phyloP scores from a whole-genome alignment of 306 rosid species.

The Prunus mira region DNA sequence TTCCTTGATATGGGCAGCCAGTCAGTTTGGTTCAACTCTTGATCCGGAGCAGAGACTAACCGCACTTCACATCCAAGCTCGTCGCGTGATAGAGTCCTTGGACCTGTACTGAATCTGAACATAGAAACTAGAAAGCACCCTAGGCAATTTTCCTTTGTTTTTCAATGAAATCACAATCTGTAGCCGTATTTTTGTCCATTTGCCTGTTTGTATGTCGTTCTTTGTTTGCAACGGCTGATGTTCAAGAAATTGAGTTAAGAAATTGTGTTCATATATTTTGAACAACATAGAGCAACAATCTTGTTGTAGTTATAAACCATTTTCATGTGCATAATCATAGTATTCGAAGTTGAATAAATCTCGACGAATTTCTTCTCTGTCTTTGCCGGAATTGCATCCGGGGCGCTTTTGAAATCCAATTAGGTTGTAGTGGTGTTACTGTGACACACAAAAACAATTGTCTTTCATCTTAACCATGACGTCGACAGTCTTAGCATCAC shows the following conservation, averaged over 20 bases:
- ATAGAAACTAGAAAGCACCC: not conserved
- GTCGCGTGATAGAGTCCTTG: conserved; percentile 84
- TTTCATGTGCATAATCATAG: not conserved
- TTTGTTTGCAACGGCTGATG: not conserved
- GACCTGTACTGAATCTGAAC: conserved; percentile 54
- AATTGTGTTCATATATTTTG: too few relatives aligned
- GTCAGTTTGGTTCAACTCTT: conserved; percentile 88
- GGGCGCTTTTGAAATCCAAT: too few relatives aligned
- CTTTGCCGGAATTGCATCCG: too few relatives aligned
- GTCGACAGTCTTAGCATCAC: not conserved
- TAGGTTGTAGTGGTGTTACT: too few relatives aligned
- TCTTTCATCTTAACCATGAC: too few relatives aligned
- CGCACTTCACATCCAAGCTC: conserved; percentile 85
- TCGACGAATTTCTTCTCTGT: not conserved
- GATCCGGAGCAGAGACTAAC: conserved; percentile 82
- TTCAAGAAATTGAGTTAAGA: not conserved
- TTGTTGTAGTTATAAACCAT: too few relatives aligned
- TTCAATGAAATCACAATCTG: not conserved
- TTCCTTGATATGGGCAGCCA: conserved; percentile 97
- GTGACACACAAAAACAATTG: too few relatives aligned
- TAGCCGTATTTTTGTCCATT: not conserved
- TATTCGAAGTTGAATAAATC: not conserved
- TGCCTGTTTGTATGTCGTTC: not conserved
- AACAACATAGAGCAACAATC: too few relatives aligned
- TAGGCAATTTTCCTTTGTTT: not conserved